Conservation (phyloP, 73 alveolate genomes). For the Tetrahymena elliotti region DNA sequence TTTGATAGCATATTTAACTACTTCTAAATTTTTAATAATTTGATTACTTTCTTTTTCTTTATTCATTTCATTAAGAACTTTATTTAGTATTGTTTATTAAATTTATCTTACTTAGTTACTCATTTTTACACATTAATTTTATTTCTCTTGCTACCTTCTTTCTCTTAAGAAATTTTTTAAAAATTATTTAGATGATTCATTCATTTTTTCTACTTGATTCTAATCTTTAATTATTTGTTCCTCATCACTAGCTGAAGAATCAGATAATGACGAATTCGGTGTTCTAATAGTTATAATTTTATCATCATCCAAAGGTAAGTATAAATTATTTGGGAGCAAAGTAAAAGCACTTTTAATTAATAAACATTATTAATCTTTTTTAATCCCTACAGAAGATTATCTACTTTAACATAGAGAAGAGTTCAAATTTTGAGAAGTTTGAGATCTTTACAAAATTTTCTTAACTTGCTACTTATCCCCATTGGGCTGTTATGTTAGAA, state of each 20-base stretch:
- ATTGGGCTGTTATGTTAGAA: background rate
- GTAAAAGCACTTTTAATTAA: background rate
- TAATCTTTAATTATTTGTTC: background rate
- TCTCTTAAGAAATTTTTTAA: background rate
- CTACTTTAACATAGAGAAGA: background rate
- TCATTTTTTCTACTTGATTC: background rate
- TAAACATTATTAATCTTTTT: background rate
- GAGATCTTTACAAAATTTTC: background rate
- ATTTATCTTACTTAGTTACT: background rate
- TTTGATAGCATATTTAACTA: background rate
- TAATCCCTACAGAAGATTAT: background rate
- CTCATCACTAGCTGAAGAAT: background rate
- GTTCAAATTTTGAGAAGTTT: background rate
- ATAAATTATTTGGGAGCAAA: background rate
- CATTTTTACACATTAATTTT: background rate
- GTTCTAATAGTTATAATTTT: background rate
- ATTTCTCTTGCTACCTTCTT: background rate
- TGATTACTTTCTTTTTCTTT: background rate
- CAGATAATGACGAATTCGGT: background rate
- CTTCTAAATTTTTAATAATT: background rate
- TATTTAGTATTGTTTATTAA: background rate
- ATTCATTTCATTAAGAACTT: background rate
- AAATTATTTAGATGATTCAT: background rate
- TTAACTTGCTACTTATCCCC: background rate
- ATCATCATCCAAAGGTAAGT: background rate